Conservation (phyloP, 768 basidiomycete genomes). For the Punctularia strigosozonata region DNA sequence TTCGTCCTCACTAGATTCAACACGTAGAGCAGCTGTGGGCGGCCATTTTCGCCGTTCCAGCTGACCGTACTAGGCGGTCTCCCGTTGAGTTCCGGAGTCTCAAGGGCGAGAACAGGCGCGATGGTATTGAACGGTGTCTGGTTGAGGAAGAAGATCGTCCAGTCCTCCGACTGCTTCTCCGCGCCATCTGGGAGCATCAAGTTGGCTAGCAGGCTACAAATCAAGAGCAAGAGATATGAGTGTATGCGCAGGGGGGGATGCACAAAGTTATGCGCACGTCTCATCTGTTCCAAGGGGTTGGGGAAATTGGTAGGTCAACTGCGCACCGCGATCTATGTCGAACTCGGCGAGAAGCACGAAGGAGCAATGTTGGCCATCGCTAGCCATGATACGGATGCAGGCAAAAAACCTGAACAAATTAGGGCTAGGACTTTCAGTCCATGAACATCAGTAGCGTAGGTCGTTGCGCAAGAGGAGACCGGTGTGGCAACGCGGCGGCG, state of each 20-base stretch:
- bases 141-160: conserved; percentile 98
- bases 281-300: conserved; percentile 91
- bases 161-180: conserved; percentile 89
- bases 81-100: conserved; percentile 27
- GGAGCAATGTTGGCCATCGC: conserved; percentile 68
- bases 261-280: conserved; percentile 41
- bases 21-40: conserved; percentile 66
- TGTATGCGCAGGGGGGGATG: not conserved
- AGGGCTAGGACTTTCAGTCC: not conserved
- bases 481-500: too few species aligned
- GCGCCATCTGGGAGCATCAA: conserved; percentile 98
- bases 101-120: conserved; percentile 66
- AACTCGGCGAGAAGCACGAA: conserved; percentile 98
- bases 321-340: conserved; percentile 90
- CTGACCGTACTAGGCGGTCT: conserved; percentile 10
- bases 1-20: conserved; percentile 87
- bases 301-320: conserved; percentile 92
- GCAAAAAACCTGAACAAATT: too few species aligned
- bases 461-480: not conserved
- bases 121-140: conserved; percentile 86
- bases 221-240: not conserved
- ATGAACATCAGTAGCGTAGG: not conserved
- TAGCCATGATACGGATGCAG: too few species aligned
- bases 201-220: conserved; percentile 75
- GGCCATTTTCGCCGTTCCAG: conserved; percentile 16